phyloP scores from a whole-genome alignment of 768 basidiomycete species.

The Agaricus sinodeliciosus region DNA sequence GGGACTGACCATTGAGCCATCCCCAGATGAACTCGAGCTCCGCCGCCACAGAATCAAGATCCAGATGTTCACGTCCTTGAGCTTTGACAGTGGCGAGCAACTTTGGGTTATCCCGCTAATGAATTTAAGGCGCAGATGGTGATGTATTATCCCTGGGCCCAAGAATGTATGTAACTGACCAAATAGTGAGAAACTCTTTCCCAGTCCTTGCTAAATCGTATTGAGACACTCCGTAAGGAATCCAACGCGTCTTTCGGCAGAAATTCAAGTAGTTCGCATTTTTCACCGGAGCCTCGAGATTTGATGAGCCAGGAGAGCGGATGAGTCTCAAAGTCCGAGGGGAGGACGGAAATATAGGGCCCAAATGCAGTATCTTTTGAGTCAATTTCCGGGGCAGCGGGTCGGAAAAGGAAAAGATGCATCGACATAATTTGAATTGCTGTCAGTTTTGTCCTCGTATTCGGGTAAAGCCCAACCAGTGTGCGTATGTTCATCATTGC shows the following conservation, averaged over 20 bases:
- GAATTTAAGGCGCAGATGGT: slow-evolving; percentile 9
- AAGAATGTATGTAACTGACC: slow-evolving; percentile 32
- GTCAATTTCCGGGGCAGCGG: slow-evolving; percentile 22
- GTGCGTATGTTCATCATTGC: slow-evolving; percentile 73
- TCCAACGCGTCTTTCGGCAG: slow-evolving; percentile 43
- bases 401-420: slow-evolving; percentile 69
- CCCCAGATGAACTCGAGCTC: slow-evolving; percentile 70
- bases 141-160: neutral
- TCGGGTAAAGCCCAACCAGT: slow-evolving; percentile 52
- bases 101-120: slow-evolving; percentile 15
- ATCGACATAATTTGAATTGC: slow-evolving; percentile 76
- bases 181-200: slow-evolving; percentile 38
- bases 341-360: slow-evolving; percentile 77
- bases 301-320: slow-evolving; percentile 72
- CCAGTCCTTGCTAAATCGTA: slow-evolving; percentile 58
- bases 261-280: slow-evolving; percentile 26
- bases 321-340: slow-evolving; percentile 65
- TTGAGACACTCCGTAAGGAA: slow-evolving; percentile 35
- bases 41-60: slow-evolving; percentile 12
- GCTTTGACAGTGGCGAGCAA: slow-evolving; percentile 7
- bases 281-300: slow-evolving; percentile 8
- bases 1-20: slow-evolving; percentile 77
- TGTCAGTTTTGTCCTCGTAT: slow-evolving; percentile 30
- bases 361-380: slow-evolving; percentile 55
- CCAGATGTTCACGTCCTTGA: neutral